Base-by-base conservation (phyloP, 108 stramenopile species). In the Pseudonitzschia pungens region DNA sequence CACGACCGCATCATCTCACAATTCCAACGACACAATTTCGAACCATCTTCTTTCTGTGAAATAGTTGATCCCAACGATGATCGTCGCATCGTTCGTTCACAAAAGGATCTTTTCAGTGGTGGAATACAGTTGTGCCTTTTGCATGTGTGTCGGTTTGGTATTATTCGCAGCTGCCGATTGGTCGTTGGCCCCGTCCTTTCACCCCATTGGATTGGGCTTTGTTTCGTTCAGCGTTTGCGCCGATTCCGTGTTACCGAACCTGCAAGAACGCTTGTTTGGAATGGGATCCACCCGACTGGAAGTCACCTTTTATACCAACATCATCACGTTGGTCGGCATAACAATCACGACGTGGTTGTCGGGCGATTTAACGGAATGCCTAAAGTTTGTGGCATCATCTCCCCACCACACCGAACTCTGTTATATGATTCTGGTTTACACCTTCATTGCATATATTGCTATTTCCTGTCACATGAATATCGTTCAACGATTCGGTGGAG, bases 211-310 rank as follows among this genome's bases (percentile, higher is more conserved):
- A 45, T 72, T 97, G 51, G 82, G 82, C 22, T 79, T 98, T 27
- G 98, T 98, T 0, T 82, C 86, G 1, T 65, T 97, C 53, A 86
- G 84, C 55, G 95, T 97, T 24, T 92, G 89, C 75, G 96, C 95
- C 3, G 98, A 98, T 80, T 91, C 96, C 24, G 76, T 97, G 41
- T 75, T 97, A 41, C 98, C 98, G 26, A 98, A 98, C 76, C 89
- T 96, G 50, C 98, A 98, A 74, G 98, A 97, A 73, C 78, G 89
- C 56, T 60, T 95, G 22, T 97, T 95, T 73, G 70, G 83, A 41
- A 66, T 82, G 53, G 92, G 92, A 55, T 73, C 87, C 8, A 81
- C 78, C 64, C 89, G 88, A 71, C 69, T 87, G 75, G 92, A 97
- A 76, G 98, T 98, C 26, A 98, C 97, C 59, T 70, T 32, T 96